A percentile compares a stretch with the other conserved stretches of the same genome.
phyloP scores from a whole-genome alignment of 1,139 yeast genomes.

The Taiozyma sp. region DNA sequence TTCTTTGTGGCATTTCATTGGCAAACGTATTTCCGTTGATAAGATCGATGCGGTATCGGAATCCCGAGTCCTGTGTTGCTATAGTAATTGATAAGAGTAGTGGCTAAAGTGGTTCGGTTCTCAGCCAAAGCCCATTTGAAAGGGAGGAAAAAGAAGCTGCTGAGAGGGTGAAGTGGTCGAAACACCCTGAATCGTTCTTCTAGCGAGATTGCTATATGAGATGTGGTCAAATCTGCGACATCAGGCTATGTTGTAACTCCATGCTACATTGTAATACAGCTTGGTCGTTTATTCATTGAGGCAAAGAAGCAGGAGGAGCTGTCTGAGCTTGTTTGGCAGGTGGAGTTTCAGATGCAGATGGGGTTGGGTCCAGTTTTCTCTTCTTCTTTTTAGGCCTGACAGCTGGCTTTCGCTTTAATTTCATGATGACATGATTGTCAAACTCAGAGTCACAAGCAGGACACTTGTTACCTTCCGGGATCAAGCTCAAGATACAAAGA shows the following conservation, averaged over 20 bases:
- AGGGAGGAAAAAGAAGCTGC: too few species aligned
- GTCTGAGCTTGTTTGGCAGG: not conserved
- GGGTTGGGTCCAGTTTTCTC: slow-evolving; percentile 24
- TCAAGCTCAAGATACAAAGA: slow-evolving; percentile 61
- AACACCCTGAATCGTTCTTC: too few species aligned
- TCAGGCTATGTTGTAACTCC: not conserved
- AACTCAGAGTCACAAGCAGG: slow-evolving; percentile 67
- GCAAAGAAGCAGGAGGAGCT: not conserved
- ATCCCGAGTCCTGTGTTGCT: too few species aligned
- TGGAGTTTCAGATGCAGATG: not conserved
- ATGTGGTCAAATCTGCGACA: too few species aligned
- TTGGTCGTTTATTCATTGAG: not conserved
- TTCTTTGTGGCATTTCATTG: too few species aligned
- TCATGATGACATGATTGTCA: slow-evolving; percentile 53
- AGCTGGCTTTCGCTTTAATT: slow-evolving; percentile 50
- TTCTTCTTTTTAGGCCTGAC: slow-evolving; percentile 40
- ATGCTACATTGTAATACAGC: not conserved
- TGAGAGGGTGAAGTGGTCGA: too few species aligned
- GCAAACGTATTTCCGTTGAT: too few species aligned
- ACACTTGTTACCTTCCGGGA: slow-evolving; percentile 49
- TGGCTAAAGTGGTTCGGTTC: too few species aligned
- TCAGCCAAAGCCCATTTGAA: too few species aligned
- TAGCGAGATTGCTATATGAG: too few species aligned
- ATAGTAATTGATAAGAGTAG: too few species aligned
- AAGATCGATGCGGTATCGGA: too few species aligned